Percentiles rank a stretch among this genome's conserved stretches.
Evolutionary conservation across 2,329 filamentous ascomycete genomes (phyloP).

Genomic region (Diaporthe velutina): DNA sequence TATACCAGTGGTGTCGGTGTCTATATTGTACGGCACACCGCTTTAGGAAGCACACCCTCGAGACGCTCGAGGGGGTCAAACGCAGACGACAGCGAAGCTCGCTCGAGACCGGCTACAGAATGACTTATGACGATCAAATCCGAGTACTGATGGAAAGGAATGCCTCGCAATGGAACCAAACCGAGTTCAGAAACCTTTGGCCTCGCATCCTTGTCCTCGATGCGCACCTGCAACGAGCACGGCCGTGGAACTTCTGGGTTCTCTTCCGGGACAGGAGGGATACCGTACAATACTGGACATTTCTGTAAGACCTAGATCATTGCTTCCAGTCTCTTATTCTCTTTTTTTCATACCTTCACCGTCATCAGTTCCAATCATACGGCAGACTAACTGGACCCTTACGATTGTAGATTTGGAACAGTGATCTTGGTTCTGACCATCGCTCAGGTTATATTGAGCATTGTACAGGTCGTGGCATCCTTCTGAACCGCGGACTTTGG

Average conservation of each 20-base stretch:
- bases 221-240: neutral
- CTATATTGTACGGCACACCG: neutral
- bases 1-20: neutral
- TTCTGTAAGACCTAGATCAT: neutral
- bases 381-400: neutral
- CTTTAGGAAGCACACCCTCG: neutral
- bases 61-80: neutral
- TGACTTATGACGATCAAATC: neutral
- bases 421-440: neutral
- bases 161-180: neutral
- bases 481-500: neutral
- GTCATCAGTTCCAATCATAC: no score
- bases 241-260: conserved; percentile 5
- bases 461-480: neutral
- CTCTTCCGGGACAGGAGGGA: neutral
- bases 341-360: neutral
- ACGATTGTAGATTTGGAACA: neutral
- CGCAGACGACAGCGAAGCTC: neutral
- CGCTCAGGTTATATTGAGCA: neutral
- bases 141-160: neutral
- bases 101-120: neutral
- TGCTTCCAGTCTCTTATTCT: neutral
- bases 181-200: neutral
- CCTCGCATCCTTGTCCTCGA: neutral
- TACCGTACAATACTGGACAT: neutral